Base-by-base conservation (phyloP, 1,284 basidiomycete genomes). In the Inonotus hispidus region DNA sequence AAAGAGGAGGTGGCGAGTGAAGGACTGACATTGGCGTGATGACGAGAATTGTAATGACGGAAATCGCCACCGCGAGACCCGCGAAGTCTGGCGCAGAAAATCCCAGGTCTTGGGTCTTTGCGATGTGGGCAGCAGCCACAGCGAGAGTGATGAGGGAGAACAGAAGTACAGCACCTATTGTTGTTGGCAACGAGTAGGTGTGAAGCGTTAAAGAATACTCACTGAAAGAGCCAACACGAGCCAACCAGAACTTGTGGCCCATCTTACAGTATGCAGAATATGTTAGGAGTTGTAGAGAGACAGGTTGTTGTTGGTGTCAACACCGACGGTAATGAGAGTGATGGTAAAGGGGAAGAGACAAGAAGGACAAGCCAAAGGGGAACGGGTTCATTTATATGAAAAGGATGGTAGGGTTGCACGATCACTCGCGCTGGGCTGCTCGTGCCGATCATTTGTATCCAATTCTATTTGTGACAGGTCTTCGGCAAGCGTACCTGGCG, bases 141-240 rank as follows among this genome's bases (percentile, higher is more conserved):
- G 63, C 64, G 14, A 65, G 57, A 10, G 39, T 49, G 63, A 63
- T 60, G 50, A 65, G 11, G 13, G 64, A 61, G 59, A 65, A 65
- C 10, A 65, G 47, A 43, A 65, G 29, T 16, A 62, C 35, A 25
- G 27, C 43, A 21, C 45, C 63, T 64, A 52, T 13, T 13, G 35
- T 21, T 7, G 37, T 23, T 38, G 32, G 3, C 21, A 58, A 25
- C 2, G 13, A n/a, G 43, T 2, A 29, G n/a, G 8, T n/a, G 53
- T 1, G 53, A 14, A n/a, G 21, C 25, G 27, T 39, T 1, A 21
- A 19, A 25, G 6, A 16, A 19, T 37, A 46, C 58, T 25, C 54
- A 63, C 62, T 55, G 45, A 64, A 61, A 21, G 43, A 21, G n/a
- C 16, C 50, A 41, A 61, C 35, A 25, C 63, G 63, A 35, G 32